Conservation (phyloP, 805 yeast genomes). For the Blastobotrys chiropterorum region DNA sequence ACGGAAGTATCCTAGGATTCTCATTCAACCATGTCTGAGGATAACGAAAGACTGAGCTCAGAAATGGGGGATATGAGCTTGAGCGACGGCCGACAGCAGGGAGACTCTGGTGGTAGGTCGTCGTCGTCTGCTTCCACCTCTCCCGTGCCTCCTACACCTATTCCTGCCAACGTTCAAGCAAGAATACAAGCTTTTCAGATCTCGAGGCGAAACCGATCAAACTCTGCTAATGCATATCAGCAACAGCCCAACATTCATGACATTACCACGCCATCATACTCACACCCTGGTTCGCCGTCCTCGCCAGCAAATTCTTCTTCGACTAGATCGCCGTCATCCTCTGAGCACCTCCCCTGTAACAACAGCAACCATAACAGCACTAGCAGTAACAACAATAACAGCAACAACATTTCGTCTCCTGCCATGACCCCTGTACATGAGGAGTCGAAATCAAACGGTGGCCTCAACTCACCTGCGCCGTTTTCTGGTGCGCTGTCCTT, state of each 20-base stretch:
- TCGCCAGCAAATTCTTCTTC: conserved; percentile 11
- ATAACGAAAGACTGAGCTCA: neutral
- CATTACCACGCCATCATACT: conserved; percentile 12
- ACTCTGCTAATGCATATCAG: conserved; percentile 17
- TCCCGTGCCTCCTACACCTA: neutral
- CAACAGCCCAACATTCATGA: neutral
- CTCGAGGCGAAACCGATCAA: conserved; percentile 50
- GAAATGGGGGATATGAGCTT: neutral
- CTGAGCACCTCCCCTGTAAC: conserved; percentile 1
- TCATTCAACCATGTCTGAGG: neutral
- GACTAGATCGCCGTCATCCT: conserved; percentile 6
- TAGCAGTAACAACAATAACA: conserved; percentile 6
- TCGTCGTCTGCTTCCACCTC: neutral
- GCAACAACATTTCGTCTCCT: conserved; percentile 16
- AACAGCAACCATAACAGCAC: conserved; percentile 10
- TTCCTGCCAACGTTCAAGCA: conserved; percentile 73
- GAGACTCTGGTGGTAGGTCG: neutral
- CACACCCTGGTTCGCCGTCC: conserved; percentile 11
- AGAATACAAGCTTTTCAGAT: conserved; percentile 82
- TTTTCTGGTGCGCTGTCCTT: conserved; percentile 27
- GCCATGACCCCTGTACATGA: conserved; percentile 15
- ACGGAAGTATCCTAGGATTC: too few relatives aligned
- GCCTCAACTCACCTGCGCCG: conserved; percentile 10
- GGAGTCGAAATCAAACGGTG: conserved; percentile 9
- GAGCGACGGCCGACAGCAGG: neutral